Evolutionary conservation across 495 filamentous ascomycete genomes (phyloP).

Genomic region (Penicillium fimorum): DNA sequence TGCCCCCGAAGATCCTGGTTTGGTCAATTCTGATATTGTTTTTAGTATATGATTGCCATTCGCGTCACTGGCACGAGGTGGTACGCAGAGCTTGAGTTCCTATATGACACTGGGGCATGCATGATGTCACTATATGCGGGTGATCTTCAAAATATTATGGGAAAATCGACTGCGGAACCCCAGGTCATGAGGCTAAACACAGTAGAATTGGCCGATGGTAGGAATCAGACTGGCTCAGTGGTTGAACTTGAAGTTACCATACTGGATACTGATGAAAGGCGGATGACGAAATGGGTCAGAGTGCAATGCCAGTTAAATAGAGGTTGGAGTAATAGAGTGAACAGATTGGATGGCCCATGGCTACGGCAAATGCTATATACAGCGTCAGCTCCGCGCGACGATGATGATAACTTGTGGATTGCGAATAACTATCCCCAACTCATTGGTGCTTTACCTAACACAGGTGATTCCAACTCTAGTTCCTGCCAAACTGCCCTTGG

Average conservation of each 20-base stretch:
- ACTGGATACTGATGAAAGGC: not conserved
- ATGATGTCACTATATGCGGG: not conserved
- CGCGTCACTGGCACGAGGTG: not conserved
- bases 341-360: not conserved
- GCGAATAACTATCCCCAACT: not conserved
- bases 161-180: not conserved
- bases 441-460: not conserved
- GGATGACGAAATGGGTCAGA: not conserved
- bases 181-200: not conserved
- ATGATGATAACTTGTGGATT: not conserved
- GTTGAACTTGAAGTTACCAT: not conserved
- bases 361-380: not conserved
- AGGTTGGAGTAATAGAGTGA: not conserved
- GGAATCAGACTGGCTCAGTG: not conserved
- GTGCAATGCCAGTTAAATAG: not conserved
- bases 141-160: not conserved
- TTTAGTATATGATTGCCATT: not conserved
- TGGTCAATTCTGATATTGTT: not conserved
- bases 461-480: not conserved
- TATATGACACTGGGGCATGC: not conserved
- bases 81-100: not conserved
- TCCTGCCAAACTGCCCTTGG: not conserved
- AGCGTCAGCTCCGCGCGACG: not conserved
- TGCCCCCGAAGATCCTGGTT: not conserved
- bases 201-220: not conserved